Evolutionary conservation across 129 eudicot species (phyloP), one percentile per base, ranked within the genome.

Genomic region (Tagetes patula): DNA sequence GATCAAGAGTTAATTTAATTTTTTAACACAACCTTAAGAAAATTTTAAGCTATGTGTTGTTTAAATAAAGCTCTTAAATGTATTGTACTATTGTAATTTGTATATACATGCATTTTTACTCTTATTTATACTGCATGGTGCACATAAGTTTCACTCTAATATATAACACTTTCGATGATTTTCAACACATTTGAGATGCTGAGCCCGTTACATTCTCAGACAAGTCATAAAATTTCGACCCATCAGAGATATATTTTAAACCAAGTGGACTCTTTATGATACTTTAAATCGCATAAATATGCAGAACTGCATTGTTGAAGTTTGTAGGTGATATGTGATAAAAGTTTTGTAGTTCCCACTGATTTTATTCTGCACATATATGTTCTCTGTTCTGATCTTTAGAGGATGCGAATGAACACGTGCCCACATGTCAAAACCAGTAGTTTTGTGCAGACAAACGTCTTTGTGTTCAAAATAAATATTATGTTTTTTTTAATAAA

Each of bases 311-410:
- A 38, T 34, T 45, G 40, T 72, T 13, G 14, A 42, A 72, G 52
- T 74, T 63, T 61, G 71, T 37, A 32, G 33, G 59, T 10, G 11
- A n/a, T 33, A 33, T 61, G 60, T n/a, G 36, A 42, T 5, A 43
- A 45, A 14, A 32, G 3, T 12, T 32, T 12, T 60, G 8, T 9
- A 14, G 38, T 60, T 74, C 4, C 27, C 61, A 30, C 33, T 13
- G 14, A 13, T 46, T 10, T 8, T 60, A 43, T 60, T 33, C 45
- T 70, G 75, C n/a, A n/a, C 50, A 52, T 52, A 36, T 70, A 54
- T 54, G 10, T 3, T 0, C 60, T 1, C 13, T 47, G 32, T 70
- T 30, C 6, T 36, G 55, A 8, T 6, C 37, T 9, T 55, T 50
- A 32, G 13, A 46, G 10, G 50, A 3, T 46, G 3, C 0, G 2